Evolutionary conservation across 331 rosid genomes (phyloP).

Genomic region (Cydonia oblonga): DNA sequence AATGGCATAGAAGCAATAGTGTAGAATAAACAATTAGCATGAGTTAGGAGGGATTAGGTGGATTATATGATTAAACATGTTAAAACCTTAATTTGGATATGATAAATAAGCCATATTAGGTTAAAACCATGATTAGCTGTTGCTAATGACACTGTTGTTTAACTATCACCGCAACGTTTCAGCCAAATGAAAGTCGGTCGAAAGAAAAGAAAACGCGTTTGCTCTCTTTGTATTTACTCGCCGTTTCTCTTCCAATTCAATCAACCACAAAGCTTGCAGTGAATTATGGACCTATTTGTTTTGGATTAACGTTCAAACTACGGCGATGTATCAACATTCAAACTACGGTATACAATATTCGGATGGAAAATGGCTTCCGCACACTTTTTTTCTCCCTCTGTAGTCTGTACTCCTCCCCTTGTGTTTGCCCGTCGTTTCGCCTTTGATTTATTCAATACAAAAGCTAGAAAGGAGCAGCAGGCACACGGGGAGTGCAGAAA

Average conservation of each 20-base stretch:
- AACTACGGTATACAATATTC: neutral
- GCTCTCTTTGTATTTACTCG: neutral
- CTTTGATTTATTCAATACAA: too few relatives aligned
- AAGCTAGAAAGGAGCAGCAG: too few relatives aligned
- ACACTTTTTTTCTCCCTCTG: too few relatives aligned
- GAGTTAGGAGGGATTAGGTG: neutral
- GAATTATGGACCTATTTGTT: conserved; percentile 12
- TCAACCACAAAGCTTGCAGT: neutral
- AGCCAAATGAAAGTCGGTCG: neutral
- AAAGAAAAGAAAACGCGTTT: neutral
- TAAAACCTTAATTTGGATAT: neutral
- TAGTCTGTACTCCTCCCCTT: too few relatives aligned
- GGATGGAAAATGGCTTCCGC: too few relatives aligned
- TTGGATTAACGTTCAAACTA: neutral
- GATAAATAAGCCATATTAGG: neutral
- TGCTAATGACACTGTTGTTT: neutral
- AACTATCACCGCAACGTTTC: neutral
- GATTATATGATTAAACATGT: neutral
- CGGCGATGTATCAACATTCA: too few relatives aligned
- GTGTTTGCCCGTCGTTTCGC: too few relatives aligned
- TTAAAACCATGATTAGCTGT: neutral
- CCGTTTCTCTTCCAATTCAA: neutral
- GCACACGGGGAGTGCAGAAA: too few relatives aligned
- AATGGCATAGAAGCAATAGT: neutral
- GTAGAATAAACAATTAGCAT: neutral